A percentile compares a stretch with the other conserved stretches of the same genome.
Evolutionary conservation across 202 grass and related monocot genomes (phyloP).

Genomic region (Schoenoplectus triqueter): DNA sequence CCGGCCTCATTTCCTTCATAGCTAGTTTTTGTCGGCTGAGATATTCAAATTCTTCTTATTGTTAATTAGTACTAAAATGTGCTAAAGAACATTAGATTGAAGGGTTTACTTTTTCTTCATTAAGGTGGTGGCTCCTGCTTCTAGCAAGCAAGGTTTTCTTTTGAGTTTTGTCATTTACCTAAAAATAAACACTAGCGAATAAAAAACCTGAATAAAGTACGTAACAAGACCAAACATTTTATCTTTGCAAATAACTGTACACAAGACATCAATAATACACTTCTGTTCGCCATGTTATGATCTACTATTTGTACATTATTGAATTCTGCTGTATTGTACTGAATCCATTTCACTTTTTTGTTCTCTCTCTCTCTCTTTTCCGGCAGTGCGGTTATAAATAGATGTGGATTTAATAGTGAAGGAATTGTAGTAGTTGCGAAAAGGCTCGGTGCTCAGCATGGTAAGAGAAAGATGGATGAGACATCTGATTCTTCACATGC

Average conservation of each 20-base stretch:
- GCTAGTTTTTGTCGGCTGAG: not conserved
- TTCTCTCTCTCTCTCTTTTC: conserved; percentile 11
- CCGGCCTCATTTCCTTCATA: not conserved
- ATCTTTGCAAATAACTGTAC: not conserved
- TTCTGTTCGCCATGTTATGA: not conserved
- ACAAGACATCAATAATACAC: not conserved
- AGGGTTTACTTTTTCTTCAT: not conserved
- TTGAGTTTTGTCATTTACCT: conserved; percentile 9
- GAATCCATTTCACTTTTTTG: conserved; percentile 24
- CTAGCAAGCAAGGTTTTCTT: conserved; percentile 3
- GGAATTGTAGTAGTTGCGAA: conserved; percentile 94
- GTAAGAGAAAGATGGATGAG: conserved; percentile 98
- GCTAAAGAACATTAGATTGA: too few relatives aligned
- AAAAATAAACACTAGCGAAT: not conserved
- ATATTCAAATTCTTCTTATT: not conserved
- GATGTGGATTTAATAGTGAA: conserved; percentile 93
- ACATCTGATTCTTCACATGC: conserved; percentile 54
- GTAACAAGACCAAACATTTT: not conserved
- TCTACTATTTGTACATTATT: not conserved
- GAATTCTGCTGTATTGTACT: not conserved
- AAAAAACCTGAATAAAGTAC: not conserved
- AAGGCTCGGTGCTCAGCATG: conserved; percentile 93
- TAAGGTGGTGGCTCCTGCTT: not conserved
- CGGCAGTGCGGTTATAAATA: conserved; percentile 83
- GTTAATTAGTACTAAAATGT: not conserved